Base-by-base conservation (phyloP, 805 yeast species). In the Nematodospora valgi region DNA sequence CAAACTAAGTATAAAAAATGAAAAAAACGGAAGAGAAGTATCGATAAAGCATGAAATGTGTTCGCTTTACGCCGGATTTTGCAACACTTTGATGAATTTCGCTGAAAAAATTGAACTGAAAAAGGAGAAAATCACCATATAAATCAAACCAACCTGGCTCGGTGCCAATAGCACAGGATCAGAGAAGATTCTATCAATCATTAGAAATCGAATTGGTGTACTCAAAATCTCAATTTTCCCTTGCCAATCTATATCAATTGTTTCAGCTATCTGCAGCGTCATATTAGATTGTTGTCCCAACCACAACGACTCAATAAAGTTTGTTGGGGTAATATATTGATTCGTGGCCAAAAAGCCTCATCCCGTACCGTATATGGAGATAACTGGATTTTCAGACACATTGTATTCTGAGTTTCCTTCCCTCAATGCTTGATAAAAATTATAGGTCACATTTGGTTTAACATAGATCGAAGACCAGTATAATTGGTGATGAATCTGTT, bases 121-220 rank as follows among this genome's bases (percentile, higher is more conserved):
- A 52, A 86, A 82, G 3, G 91, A 77, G 38, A 83, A 54, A 52
- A 85, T 78, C 47, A 85, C 71, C 52, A 82, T 64, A 52, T 78
- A 84, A 54, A 85, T 80, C 44, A 82, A 68, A 34, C 93, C 93
- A 40, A 84, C 80, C 54, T 83, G 91, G 4, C 78, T 56, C 4
- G 89, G 87, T 0, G 88, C 88, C 28, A 70, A 46, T 10, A 79
- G 51, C 4, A 74, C 77, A 2, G 74, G 62, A 46, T 76, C 62
- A 1, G 56, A 55, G 34, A 61, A 64, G n/a, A 66, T 61, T 32
- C 64, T 55, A 48, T 83, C 87, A 3, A 49, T 27, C 25, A 45
- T 54, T 1, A 42, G 20, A 37, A 75, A 61, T 1, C 39, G 41
- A 11, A 72, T 58, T n/a, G 67, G 68, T 15, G 46, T 49, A 20